phyloP scores from a whole-genome alignment of 2,329 filamentous ascomycete genomes.

The Emmonsiellopsis sp. region DNA sequence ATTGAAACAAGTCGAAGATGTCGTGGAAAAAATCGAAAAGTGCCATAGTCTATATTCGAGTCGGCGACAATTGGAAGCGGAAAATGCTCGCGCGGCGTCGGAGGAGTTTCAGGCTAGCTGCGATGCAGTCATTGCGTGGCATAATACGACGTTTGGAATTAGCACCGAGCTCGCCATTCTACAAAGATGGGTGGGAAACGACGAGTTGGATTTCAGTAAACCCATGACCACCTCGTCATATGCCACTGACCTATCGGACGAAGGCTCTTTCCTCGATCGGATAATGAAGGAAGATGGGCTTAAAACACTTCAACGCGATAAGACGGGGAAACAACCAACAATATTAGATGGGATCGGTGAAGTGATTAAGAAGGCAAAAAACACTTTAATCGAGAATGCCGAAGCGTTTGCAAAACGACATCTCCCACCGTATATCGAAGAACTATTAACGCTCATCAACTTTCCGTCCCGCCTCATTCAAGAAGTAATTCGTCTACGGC shows the following conservation, averaged over 20 bases:
- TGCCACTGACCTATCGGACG: constrained; percentile 70
- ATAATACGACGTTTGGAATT: constrained; percentile 94
- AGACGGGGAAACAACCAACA: constrained; percentile 50
- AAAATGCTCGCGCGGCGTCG: constrained; percentile 69
- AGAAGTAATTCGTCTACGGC: constrained; percentile 86
- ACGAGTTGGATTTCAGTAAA: constrained; percentile 83
- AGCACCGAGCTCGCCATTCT: constrained; percentile 87
- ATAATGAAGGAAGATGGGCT: constrained; percentile 93
- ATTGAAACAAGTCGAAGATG: constrained; percentile 77
- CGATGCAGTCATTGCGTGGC: constrained; percentile 86
- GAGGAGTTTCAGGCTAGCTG: constrained; percentile 71
- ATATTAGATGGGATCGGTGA: constrained; percentile 76
- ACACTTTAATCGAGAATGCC: constrained; percentile 78
- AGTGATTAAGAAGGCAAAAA: constrained; percentile 89
- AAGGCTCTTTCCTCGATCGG: constrained; percentile 87
- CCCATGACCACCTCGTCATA: constrained; percentile 59
- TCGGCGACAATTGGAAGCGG: constrained; percentile 60
- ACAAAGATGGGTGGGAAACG: constrained; percentile 94
- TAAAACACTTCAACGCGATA: constrained; percentile 71
- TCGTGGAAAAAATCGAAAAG: constrained; percentile 84
- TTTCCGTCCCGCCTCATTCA: constrained; percentile 93
- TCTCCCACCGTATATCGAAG: constrained; percentile 91
- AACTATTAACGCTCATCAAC: constrained; percentile 90
- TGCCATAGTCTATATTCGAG: constrained; percentile 81
- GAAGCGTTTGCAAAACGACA: constrained; percentile 79